phyloP scores from a whole-genome alignment of 768 basidiomycete genomes.

The Rhodotorula diobovata region DNA sequence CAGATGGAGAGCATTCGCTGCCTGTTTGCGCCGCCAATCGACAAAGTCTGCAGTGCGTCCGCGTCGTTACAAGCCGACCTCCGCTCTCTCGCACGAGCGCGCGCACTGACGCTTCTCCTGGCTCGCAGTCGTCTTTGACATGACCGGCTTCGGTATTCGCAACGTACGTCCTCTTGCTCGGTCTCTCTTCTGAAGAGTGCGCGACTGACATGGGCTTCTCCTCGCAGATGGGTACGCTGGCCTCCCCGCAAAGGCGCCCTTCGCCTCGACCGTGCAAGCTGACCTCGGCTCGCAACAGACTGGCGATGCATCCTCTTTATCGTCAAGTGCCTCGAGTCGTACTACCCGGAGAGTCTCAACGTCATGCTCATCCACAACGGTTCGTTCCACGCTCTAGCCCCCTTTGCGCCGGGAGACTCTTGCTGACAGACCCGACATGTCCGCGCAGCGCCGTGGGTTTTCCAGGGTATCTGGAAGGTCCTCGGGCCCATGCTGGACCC shows the following conservation, averaged over 20 bases:
- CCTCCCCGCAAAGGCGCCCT: background rate
- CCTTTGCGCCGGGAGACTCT: background rate
- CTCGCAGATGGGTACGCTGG: background rate
- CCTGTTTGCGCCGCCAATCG: conserved; percentile 25
- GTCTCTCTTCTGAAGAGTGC: background rate
- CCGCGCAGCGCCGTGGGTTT: conserved; percentile 32
- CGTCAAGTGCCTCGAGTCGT: conserved; percentile 36
- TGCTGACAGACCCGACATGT: background rate
- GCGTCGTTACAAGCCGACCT: background rate
- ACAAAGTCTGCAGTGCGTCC: conserved; percentile 28
- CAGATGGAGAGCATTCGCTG: conserved; percentile 39
- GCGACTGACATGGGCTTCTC: background rate
- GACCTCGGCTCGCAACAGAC: background rate
- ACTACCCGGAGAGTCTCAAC: conserved; percentile 40
- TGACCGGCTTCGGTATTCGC: conserved; percentile 39
- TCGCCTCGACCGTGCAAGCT: background rate
- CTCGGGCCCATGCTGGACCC: conserved; percentile 41
- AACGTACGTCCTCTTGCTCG: conserved; percentile 21
- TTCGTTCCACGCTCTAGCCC: background rate
- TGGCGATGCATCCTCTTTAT: conserved; percentile 34
- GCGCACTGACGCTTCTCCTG: background rate
- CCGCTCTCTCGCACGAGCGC: background rate
- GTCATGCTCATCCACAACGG: conserved; percentile 37
- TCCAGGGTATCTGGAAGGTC: conserved; percentile 41
- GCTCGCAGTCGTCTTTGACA: conserved; percentile 31